Conservation (phyloP, 2,329 filamentous ascomycete species). For the Blumeria hordei region DNA sequence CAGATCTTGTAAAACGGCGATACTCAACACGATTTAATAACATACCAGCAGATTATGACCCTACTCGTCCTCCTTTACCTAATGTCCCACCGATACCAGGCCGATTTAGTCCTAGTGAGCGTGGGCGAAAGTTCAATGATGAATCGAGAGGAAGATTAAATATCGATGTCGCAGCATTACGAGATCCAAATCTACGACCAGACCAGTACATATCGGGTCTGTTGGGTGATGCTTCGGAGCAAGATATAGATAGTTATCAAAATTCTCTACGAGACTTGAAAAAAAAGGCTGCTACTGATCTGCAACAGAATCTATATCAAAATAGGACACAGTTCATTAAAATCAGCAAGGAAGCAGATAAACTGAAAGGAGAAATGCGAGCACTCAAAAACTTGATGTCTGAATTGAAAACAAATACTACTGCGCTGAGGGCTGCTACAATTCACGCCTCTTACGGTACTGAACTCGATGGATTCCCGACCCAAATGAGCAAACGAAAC, state of each 20-base stretch:
- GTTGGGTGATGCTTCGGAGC: conserved; percentile 14
- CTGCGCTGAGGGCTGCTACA: conserved; percentile 35
- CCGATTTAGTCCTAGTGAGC: conserved; percentile 16
- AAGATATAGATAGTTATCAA: conserved; percentile 15
- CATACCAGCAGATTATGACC: conserved; percentile 42
- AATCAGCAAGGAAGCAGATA: conserved; percentile 96
- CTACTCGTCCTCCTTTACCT: conserved; percentile 41
- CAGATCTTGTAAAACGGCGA: conserved; percentile 74
- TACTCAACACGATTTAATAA: conserved; percentile 87
- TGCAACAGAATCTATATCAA: conserved; percentile 90
- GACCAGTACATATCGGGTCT: conserved; percentile 44
- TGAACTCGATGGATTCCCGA: conserved; percentile 25
- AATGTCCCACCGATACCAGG: conserved; percentile 45
- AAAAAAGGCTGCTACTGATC: conserved; percentile 25
- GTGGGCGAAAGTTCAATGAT: conserved; percentile 10
- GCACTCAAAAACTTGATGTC: conserved; percentile 76
- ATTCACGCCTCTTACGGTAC: conserved; percentile 24
- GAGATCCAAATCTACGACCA: conserved; percentile 53
- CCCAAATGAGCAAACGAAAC: conserved; percentile 39
- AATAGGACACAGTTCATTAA: conserved; percentile 97
- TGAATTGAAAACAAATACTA: conserved; percentile 62
- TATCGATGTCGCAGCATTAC: conserved; percentile 54
- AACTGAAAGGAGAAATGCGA: conserved; percentile 88
- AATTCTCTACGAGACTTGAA: conserved; percentile 11
- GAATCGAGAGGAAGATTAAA: conserved; percentile 28